These are phyloP conservation scores for Cytospora chrysosperma DNA, from an alignment of 2,329 filamentous ascomycete species.

Conservation along the genomic window DNA sequence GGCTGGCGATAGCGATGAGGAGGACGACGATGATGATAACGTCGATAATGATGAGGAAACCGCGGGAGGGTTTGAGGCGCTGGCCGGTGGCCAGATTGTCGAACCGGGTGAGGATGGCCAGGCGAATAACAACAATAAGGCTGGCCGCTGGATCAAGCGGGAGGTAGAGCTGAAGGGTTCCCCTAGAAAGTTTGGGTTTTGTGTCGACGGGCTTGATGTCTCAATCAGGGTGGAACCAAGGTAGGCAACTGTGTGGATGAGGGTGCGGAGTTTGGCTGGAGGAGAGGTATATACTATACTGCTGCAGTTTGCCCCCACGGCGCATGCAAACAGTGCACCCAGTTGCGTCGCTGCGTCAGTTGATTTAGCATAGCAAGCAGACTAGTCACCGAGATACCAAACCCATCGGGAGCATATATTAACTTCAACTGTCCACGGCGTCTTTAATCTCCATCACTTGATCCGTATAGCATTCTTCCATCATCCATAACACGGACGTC, in stretches of 20 bases:
- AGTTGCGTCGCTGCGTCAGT: not conserved
- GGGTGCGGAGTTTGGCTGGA: not conserved
- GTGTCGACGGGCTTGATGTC: constrained; percentile 72
- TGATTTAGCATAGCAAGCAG: not conserved
- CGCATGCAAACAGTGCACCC: not conserved
- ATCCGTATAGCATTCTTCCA: not conserved
- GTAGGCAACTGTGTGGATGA: constrained; percentile 23
- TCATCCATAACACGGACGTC: not conserved
- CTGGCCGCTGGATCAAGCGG: constrained; percentile 67
- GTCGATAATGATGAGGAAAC: constrained; percentile 35
- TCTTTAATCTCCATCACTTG: not conserved
- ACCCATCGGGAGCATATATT: not conserved
- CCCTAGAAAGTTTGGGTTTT: constrained; percentile 78
- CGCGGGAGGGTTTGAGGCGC: constrained; percentile 35
- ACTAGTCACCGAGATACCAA: not conserved
- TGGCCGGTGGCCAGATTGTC: constrained; percentile 27
- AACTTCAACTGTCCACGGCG: not conserved
- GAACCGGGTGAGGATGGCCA: constrained; percentile 20
- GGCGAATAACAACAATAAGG: constrained; percentile 31
- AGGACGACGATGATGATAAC: constrained; percentile 43
- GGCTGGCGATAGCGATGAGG: constrained; percentile 53
- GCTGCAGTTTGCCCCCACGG: not conserved
- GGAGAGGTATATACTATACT: not conserved
- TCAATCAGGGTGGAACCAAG: constrained; percentile 66
- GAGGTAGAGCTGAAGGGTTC: constrained; percentile 79